Base-by-base conservation (phyloP, 2,329 filamentous ascomycete species). In the Phyllosticta ampelicida region DNA sequence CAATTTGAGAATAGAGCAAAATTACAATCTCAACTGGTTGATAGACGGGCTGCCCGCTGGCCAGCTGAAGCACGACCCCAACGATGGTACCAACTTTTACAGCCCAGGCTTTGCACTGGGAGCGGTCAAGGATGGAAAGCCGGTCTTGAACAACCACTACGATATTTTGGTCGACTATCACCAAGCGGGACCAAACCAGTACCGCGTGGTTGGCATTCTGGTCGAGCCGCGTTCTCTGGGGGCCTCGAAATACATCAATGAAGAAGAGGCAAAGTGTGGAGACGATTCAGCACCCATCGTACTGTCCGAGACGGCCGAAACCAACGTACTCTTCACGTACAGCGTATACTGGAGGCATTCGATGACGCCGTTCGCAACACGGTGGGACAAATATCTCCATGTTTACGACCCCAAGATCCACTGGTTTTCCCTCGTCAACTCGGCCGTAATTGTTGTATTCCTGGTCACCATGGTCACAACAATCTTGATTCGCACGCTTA, bases 331-430 rank as follows among this genome's bases (percentile, higher is more conserved):
- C 2, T 99, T 89, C 77, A 96, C 90, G 5, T 99, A 99, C 76
- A 90, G 87, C 63, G 89, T 97, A 13, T 87, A 86, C 73, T 99
- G 94, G 94, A 82, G 80, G 59, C 83, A 85, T 64, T 96, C 90
- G 0, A 69, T 80, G 0, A 97, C 91, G 1, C 89, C 87, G 1
- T 99, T 95, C 86, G 94, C 94, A 26, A 99, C 94, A 11, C 84
- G 94, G 63, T 99, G 94, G 94, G 94, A 99, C 78, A 97, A 96
- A 74, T 97, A 97, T 70, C 80, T 99, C 36, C 92, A 97, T 68
- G 92, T 99, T 28, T 95, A 91, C 69, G 91, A 97, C 71, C 91
- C 94, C 55, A 95, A 94, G 78, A 97, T 99, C 66, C 94, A 99
- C 73, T 99, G 94, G 94, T 96, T 97, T 77, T 96, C 91, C 60